A percentile compares a stretch with the other conserved stretches of the same genome.
phyloP scores from a whole-genome alignment of 495 filamentous ascomycete species.

The Pseudotulostoma volvatum region DNA sequence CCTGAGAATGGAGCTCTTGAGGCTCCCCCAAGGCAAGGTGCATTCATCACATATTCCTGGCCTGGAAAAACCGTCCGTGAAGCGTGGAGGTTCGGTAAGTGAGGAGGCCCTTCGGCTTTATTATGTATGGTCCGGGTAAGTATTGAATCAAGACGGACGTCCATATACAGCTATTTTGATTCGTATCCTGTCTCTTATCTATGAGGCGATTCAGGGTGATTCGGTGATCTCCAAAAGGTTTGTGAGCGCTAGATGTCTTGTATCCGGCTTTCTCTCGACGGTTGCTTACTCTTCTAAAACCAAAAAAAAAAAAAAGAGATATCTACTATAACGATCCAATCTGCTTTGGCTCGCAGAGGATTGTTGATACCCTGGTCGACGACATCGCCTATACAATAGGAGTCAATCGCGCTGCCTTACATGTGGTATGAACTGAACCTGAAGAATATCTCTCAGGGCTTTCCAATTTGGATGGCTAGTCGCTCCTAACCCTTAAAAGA shows the following conservation, averaged over 20 bases:
- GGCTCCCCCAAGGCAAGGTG: slow-evolving; percentile 5
- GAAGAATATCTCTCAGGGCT: too few species aligned
- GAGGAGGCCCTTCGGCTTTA: too few species aligned
- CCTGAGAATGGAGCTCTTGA: slow-evolving; percentile 17
- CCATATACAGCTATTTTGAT: slow-evolving; percentile 47
- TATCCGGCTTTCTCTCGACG: too few species aligned
- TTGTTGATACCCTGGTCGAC: slow-evolving; percentile 67
- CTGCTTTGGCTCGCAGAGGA: slow-evolving; percentile 57
- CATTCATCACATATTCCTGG: slow-evolving; percentile 28
- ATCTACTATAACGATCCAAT: slow-evolving; percentile 80
- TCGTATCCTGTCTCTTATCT: slow-evolving; percentile 52
- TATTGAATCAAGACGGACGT: too few species aligned
- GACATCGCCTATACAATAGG: slow-evolving; percentile 61
- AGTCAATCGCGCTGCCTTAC: slow-evolving; percentile 20
- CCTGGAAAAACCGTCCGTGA: slow-evolving; percentile 42
- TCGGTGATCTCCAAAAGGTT: slow-evolving; percentile 66
- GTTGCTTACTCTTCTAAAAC: too few species aligned
- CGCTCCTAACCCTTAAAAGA: slow-evolving; percentile 29
- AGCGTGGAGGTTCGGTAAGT: slow-evolving; percentile 51
- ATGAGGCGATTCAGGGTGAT: slow-evolving; percentile 46
- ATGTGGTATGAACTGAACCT: slow-evolving; percentile 19
- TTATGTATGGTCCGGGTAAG: too few species aligned
- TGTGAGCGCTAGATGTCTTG: slow-evolving; percentile 1
- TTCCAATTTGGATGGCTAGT: too few species aligned
- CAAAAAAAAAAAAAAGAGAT: too few species aligned